Evolutionary conservation across 1,284 basidiomycete species (phyloP).

Genomic region (Leccinum proliferum): DNA sequence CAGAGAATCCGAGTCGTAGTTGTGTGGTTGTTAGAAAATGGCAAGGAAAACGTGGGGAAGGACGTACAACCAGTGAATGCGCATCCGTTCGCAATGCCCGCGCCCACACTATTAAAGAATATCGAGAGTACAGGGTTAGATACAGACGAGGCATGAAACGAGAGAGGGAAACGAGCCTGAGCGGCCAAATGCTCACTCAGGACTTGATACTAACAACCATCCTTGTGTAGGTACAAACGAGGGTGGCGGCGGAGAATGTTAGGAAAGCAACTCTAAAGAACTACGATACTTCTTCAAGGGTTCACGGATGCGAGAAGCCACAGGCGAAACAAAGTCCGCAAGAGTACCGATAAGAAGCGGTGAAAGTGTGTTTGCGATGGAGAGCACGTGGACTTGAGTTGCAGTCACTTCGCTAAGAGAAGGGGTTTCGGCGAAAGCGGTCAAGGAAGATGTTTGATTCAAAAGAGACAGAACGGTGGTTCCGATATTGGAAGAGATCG

Average conservation of each 20-base stretch:
- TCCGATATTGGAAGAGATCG: constrained; percentile 69
- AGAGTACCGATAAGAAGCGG: constrained; percentile 65
- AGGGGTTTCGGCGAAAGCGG: constrained; percentile 11
- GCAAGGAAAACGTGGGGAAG: constrained; percentile 17
- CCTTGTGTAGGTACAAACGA: constrained; percentile 43
- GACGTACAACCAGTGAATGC: too few relatives aligned
- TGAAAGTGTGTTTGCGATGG: constrained; percentile 63
- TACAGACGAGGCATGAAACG: too few relatives aligned
- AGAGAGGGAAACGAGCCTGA: too few relatives aligned
- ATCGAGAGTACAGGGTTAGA: too few relatives aligned
- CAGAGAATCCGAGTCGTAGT: not conserved
- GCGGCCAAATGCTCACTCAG: constrained; percentile 19
- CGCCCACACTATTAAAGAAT: too few relatives aligned
- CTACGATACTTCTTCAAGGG: constrained; percentile 39
- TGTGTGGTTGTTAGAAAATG: not conserved
- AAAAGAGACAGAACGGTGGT: constrained; percentile 66
- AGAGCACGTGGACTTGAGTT: constrained; percentile 64
- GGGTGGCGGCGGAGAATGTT: constrained; percentile 39
- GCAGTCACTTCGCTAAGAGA: constrained; percentile 36
- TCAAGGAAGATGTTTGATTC: constrained; percentile 19
- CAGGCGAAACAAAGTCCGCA: constrained; percentile 65
- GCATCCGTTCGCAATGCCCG: too few relatives aligned
- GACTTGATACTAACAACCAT: constrained; percentile 31
- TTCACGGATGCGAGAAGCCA: constrained; percentile 30
- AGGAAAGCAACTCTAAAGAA: constrained; percentile 48